A percentile compares a stretch with the other conserved stretches of the same genome.
Evolutionary conservation across 441 rosid genomes (phyloP).

Genomic region (Theobroma grandiflorum): DNA sequence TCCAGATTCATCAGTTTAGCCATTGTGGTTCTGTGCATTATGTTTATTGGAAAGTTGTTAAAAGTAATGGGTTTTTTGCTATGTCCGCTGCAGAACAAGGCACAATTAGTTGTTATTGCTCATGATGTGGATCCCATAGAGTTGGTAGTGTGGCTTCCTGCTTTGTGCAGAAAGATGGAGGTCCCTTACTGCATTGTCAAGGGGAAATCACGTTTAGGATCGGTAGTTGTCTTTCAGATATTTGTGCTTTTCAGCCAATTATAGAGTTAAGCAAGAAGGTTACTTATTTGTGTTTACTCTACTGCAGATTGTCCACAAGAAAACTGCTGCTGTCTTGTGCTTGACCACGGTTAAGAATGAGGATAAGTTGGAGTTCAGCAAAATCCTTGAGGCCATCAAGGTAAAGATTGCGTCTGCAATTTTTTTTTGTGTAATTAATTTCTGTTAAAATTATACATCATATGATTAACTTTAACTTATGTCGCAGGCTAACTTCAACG

Average conservation of each 20-base stretch:
- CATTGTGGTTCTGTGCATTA: neutral
- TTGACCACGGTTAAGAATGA: conserved; percentile 84
- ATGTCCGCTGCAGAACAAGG: conserved; percentile 69
- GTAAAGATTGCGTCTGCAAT: conserved; percentile 31
- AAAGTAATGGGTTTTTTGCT: neutral
- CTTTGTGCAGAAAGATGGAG: conserved; percentile 90
- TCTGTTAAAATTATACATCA: neutral
- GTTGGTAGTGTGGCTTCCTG: conserved; percentile 94
- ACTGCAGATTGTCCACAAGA: conserved; percentile 84
- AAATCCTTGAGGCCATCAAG: conserved; percentile 84
- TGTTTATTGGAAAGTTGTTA: neutral
- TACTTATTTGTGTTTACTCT: neutral
- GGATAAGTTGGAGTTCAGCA: conserved; percentile 87
- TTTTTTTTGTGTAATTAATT: neutral
- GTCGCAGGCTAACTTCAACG: conserved; percentile 82
- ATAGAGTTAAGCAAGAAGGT: conserved; percentile 54
- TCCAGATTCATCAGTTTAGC: neutral
- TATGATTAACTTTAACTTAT: neutral
- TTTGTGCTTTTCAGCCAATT: conserved; percentile 57
- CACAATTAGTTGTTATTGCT: conserved; percentile 88
- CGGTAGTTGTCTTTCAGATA: conserved; percentile 80
- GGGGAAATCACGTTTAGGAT: conserved; percentile 89
- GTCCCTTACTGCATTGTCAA: conserved; percentile 94
- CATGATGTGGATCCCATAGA: conserved; percentile 97
- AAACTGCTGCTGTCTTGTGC: conserved; percentile 83